A percentile compares a stretch with the other conserved stretches of the same genome.
phyloP scores from a whole-genome alignment of 352 stramenopile genomes.

The Phytopythium boreale region DNA sequence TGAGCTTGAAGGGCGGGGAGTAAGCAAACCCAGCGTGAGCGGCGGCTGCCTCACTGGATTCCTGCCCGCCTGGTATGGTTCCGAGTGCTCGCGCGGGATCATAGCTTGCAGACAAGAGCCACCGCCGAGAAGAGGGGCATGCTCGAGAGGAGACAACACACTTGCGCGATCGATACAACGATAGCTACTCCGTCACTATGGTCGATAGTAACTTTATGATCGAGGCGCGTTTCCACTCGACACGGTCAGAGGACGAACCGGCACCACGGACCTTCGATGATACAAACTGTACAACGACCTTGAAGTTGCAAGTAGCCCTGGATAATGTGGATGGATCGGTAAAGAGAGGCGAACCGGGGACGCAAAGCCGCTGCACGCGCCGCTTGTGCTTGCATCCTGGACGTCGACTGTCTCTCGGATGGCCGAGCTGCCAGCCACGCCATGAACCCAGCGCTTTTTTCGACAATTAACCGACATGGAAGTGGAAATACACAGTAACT shows the following conservation, averaged over 20 bases:
- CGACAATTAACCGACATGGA: too few relatives aligned
- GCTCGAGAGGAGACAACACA: too few relatives aligned
- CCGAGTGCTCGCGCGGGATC: too few relatives aligned
- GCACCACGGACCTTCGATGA: not conserved
- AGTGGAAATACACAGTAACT: too few relatives aligned
- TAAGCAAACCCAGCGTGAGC: conserved; percentile 10
- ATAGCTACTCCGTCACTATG: not conserved
- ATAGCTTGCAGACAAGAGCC: too few relatives aligned
- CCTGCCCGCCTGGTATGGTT: not conserved
- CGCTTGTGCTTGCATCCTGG: not conserved
- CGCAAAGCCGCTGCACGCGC: not conserved
- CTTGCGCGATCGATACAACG: too few relatives aligned
- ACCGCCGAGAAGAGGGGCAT: not conserved
- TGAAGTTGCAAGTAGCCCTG: too few relatives aligned
- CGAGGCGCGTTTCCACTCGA: not conserved
- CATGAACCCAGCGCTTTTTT: too few relatives aligned
- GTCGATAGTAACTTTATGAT: not conserved
- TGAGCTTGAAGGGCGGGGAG: conserved; percentile 43
- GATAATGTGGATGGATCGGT: not conserved
- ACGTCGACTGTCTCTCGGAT: too few relatives aligned
- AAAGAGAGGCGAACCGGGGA: too few relatives aligned
- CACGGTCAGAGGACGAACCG: not conserved
- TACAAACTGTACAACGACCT: not conserved
- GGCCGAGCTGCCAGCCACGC: not conserved
- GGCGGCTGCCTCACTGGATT: not conserved